Evolutionary conservation across 768 basidiomycete species (phyloP), one percentile per base, ranked within the genome.

Genomic region (Pleurotus ostreatus): DNA sequence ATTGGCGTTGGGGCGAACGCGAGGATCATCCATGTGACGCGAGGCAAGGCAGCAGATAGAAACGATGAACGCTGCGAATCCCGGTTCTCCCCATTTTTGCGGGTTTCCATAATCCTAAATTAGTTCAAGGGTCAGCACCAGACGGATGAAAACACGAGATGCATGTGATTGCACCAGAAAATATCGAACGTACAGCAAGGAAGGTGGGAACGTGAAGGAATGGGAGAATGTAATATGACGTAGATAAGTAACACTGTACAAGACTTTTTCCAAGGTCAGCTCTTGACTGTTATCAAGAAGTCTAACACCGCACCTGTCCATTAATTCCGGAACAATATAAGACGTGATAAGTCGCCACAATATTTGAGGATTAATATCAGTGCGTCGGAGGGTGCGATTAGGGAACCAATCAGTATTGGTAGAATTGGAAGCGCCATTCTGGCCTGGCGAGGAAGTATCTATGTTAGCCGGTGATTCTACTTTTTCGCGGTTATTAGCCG

Each of bases 1-100:
- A 56, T 73, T 77, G 1, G 92, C 85, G 65, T 92, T 85, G 2
- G 90, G 81, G 47, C 93, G 84, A 20, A 94, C 92, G 45, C 94
- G 86, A 18, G 88, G 86, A 70, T 96, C 94, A 66, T 97, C 94
- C 60, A 94, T 88, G 68, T 97, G 94, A 41, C 94, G 81, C 2
- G 93, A 95, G 0, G 93, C 88, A 4, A 97, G 79, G 61, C 93
- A 95, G 66, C 94, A 96, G 34, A 95, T 78, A 1, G 93, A 83
- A n/a, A 96, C 92, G 59, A 96, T 91, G 66, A 95, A 94, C 8
- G 93, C 86, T 40, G 90, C 92, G 65, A 97, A 97, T 7, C 94
- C 94, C 6, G 94, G 92, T 70, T 95, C 93, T 49, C 88, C 91
- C 94, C 94, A 96, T 76, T 94, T 94, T 70, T 84, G 83, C 49